Base-by-base conservation (phyloP, 2,329 filamentous ascomycete genomes). In the Eurotiales sp. region DNA sequence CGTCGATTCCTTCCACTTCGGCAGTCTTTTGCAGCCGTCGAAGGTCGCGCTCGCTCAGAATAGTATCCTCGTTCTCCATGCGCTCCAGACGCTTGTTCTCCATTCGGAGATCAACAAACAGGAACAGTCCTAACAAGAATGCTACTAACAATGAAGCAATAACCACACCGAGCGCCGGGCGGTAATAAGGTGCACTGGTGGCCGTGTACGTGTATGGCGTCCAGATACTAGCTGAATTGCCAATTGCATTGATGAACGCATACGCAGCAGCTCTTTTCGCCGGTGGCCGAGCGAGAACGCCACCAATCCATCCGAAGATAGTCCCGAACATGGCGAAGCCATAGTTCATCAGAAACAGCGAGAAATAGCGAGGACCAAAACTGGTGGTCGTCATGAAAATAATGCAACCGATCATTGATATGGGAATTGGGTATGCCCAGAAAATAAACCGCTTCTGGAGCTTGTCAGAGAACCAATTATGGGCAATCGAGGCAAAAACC, bases 301-400 rank as follows among this genome's bases (percentile, higher is more conserved):
- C 74, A 1, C 74, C 73, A 46, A 80, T 77, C 78, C 78, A 79
- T 3, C 71, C 69, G 54, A 69, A 74, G 11, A 70, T 54, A 3
- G 76, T 79, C 29, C 74, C 75, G 65, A 79, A 78, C 63, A 77
- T 77, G 14, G 76, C 72, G 57, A 81, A 81, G 51, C 82, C 72
- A 56, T 81, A 79, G 55, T 74, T 73, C 69, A 81, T 77, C 34
- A 81, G 65, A 69, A 81, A 81, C 52, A 81, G 67, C 21, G 72
- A 73, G 64, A 81, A 77, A 66, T 82, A 83, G 15, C 76, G 72
- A 0, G 78, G 72, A 0, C 76, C 79, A 50, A 82, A 81, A 25
- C 59, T 59, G 8, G 71, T 59, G 4, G 74, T 76, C 5, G 73
- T 73, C 75, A 81, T 81, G 66, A 80, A 82, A 50, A 82, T 66